These are phyloP conservation scores for Globisporangium takayamanum DNA, from an alignment of 352 stramenopile species.

Conservation along the genomic window DNA sequence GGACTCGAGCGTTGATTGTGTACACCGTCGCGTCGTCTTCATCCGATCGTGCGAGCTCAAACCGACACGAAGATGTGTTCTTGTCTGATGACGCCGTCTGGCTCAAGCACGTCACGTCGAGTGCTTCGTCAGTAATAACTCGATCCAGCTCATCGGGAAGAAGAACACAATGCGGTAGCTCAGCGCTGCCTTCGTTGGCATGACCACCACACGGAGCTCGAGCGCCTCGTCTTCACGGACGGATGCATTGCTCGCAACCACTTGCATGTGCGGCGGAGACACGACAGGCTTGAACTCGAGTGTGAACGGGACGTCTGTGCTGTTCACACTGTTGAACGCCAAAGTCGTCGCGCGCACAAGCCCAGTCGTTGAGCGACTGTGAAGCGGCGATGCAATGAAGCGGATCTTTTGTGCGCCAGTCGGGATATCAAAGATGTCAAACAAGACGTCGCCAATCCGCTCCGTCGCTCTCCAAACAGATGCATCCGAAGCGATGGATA, in stretches of 20 bases:
- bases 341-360: conserved; percentile 17
- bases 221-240: not conserved
- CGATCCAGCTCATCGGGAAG: not conserved
- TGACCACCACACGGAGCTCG: not conserved
- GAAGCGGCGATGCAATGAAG: not conserved
- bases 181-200: not conserved
- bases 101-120: no score
- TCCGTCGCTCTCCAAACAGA: not conserved
- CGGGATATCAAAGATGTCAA: not conserved
- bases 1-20: not conserved
- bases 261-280: conserved; percentile 9
- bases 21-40: not conserved
- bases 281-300: conserved; percentile 19
- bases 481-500: not conserved
- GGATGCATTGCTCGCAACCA: not conserved
- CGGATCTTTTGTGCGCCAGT: not conserved
- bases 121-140: not conserved
- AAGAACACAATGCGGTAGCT: not conserved
- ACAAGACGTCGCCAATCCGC: not conserved
- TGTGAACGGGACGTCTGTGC: conserved; percentile 9
- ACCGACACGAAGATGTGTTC: not conserved
- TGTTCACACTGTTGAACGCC: conserved; percentile 21
- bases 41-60: not conserved
- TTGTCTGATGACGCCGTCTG: not conserved
- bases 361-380: not conserved